Conservation (phyloP, 2,329 filamentous ascomycete species). For the Beauveria australis region DNA sequence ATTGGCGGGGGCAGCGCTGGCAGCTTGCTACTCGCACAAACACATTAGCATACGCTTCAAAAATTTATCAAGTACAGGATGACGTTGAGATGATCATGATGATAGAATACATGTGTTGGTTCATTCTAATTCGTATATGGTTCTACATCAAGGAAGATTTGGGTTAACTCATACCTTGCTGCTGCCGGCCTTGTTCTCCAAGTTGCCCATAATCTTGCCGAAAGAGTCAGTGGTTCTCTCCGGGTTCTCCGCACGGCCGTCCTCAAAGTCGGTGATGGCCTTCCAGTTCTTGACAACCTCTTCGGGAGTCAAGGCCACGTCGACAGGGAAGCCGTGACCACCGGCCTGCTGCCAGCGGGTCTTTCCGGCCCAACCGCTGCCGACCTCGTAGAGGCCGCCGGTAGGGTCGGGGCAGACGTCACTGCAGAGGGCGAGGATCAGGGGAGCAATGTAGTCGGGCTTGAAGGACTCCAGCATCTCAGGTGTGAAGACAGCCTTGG, state of each 20-base stretch:
- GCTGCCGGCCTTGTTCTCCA: conserved; percentile 60
- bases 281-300: conserved; percentile 68
- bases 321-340: conserved; percentile 84
- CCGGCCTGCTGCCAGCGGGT: conserved; percentile 93
- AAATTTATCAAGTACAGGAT: background rate
- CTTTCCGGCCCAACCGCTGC: conserved; percentile 83
- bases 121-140: conserved; percentile 13
- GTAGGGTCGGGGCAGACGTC: conserved; percentile 83
- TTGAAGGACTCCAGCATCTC: conserved; percentile 99
- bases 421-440: conserved; percentile 75
- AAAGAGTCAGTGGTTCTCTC: conserved; percentile 68
- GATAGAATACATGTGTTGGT: conserved; percentile 9
- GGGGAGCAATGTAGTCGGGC: conserved; percentile 93
- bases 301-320: conserved; percentile 77
- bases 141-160: conserved; percentile 13
- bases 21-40: conserved; percentile 18
- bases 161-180: conserved; percentile 48
- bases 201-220: conserved; percentile 71
- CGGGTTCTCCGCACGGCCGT: conserved; percentile 80
- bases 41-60: conserved; percentile 15
- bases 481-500: conserved; percentile 85
- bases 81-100: background rate
- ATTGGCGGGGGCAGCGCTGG: conserved; percentile 33
- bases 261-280: conserved; percentile 78
- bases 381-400: conserved; percentile 86